These are phyloP conservation scores for Lichtheimia corymbifera DNA, from an alignment of 371 early-diverging fungal species.

Conservation along the genomic window DNA sequence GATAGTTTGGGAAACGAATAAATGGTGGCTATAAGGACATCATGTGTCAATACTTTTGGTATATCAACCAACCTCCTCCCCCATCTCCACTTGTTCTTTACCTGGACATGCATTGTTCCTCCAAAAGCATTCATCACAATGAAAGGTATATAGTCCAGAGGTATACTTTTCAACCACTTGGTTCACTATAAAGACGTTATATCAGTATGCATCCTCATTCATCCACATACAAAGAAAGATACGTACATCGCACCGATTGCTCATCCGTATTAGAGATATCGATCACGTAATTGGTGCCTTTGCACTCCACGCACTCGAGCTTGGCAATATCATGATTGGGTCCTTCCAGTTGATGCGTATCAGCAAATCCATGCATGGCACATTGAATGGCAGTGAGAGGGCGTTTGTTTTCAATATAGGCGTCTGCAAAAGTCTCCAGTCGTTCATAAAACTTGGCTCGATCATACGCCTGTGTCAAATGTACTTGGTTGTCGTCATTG, in stretches of 20 bases:
- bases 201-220: no score
- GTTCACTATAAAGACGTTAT: not conserved
- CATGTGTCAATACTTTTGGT: not conserved
- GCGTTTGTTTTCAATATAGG: slow-evolving; percentile 4
- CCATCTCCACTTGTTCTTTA: not conserved
- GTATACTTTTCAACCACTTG: slow-evolving; percentile 6
- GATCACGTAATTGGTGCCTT: slow-evolving; percentile 5
- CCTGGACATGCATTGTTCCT: slow-evolving; percentile 10
- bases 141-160: slow-evolving; percentile 2
- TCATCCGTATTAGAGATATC: slow-evolving; percentile 6
- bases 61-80: not conserved
- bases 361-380: slow-evolving; percentile 23
- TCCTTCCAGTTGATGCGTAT: slow-evolving; percentile 8
- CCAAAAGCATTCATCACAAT: slow-evolving; percentile 14
- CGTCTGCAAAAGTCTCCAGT: slow-evolving; percentile 9
- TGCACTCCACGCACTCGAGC: slow-evolving; percentile 8
- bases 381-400: slow-evolving; percentile 16
- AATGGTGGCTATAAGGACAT: slow-evolving; percentile 3
- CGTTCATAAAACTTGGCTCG: slow-evolving; percentile 15
- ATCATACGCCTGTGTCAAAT: not conserved
- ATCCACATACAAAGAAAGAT: not conserved
- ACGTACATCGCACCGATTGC: not conserved
- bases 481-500: not conserved
- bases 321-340: slow-evolving; percentile 5
- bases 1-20: slow-evolving; percentile 12